Evolutionary conservation across 2,329 filamentous ascomycete species (phyloP).

Genomic region (Monosporascus cannonballus): DNA sequence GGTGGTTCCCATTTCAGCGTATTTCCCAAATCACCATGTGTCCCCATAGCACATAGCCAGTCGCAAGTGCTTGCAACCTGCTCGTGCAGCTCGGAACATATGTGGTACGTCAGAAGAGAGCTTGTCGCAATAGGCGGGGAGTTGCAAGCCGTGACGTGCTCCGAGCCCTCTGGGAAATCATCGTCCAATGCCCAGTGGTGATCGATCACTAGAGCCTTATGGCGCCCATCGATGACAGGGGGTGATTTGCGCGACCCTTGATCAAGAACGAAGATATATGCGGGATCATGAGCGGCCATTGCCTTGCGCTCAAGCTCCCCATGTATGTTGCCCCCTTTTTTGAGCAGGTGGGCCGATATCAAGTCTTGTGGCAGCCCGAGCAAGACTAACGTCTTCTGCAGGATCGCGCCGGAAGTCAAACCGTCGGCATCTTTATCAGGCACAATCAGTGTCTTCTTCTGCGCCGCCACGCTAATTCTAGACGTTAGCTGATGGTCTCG

Average conservation of each 20-base stretch:
- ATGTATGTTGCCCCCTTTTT: conserved; percentile 55
- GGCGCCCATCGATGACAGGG: conserved; percentile 43
- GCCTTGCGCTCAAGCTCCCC: conserved; percentile 42
- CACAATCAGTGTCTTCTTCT: conserved; percentile 51
- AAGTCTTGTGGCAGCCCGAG: conserved; percentile 48
- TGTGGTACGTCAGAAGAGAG: conserved; percentile 56
- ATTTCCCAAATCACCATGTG: conserved; percentile 60
- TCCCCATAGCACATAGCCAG: conserved; percentile 60
- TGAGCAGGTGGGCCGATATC: conserved; percentile 53
- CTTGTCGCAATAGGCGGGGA: conserved; percentile 61
- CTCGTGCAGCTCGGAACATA: conserved; percentile 52
- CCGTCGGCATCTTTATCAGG: conserved; percentile 68
- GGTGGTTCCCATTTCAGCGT: conserved; percentile 59
- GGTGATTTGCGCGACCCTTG: conserved; percentile 54
- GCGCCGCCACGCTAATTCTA: conserved; percentile 38
- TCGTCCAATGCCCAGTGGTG: conserved; percentile 52
- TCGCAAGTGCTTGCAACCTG: conserved; percentile 43
- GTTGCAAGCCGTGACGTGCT: conserved; percentile 56
- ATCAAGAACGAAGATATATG: conserved; percentile 58
- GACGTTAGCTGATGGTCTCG: conserved; percentile 2
- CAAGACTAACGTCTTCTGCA: conserved; percentile 51
- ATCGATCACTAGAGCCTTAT: conserved; percentile 55
- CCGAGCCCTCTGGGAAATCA: conserved; percentile 49
- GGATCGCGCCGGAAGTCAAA: conserved; percentile 56
- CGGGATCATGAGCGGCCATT: conserved; percentile 44